Conservation (phyloP, 1,284 basidiomycete species). For the Mycosarcoma mackinlayi region DNA sequence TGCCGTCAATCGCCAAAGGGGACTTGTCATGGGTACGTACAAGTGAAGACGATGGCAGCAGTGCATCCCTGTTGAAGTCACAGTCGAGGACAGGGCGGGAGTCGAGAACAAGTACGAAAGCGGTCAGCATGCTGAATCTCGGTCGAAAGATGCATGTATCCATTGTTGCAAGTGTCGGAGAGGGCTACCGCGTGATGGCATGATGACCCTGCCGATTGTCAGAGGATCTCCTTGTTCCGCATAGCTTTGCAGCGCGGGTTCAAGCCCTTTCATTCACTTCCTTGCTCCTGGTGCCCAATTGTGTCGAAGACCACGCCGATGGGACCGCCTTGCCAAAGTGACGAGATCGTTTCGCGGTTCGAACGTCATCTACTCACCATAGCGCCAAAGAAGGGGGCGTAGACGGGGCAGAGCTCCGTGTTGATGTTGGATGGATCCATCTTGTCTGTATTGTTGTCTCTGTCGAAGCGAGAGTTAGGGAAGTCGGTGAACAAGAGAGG, state of each 20-base stretch:
- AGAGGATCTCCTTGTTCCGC: too few relatives aligned
- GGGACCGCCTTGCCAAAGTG: too few relatives aligned
- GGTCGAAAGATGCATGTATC: not conserved
- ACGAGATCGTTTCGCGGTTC: not conserved
- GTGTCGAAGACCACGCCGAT: too few relatives aligned
- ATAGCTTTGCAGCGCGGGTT: too few relatives aligned
- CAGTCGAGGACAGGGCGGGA: not conserved
- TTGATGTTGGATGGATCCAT: constrained; percentile 61
- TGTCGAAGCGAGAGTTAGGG: too few relatives aligned
- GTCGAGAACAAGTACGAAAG: not conserved
- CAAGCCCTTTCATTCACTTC: too few relatives aligned
- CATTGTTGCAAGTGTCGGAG: not conserved
- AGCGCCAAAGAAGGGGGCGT: constrained; percentile 93
- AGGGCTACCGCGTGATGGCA: constrained; percentile 1
- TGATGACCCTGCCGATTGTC: too few relatives aligned
- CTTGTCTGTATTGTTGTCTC: constrained; percentile 18
- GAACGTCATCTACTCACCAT: constrained; percentile 81
- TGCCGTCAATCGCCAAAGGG: too few relatives aligned
- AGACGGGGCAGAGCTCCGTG: constrained; percentile 66
- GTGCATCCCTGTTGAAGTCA: constrained; percentile 90
- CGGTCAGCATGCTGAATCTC: not conserved
- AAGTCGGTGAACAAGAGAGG: too few relatives aligned
- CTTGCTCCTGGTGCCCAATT: too few relatives aligned
- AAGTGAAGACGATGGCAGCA: constrained; percentile 95
- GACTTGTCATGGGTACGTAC: too few relatives aligned